phyloP scores from a whole-genome alignment of 257 asterid species.

The Parsonsia alboflavescens region DNA sequence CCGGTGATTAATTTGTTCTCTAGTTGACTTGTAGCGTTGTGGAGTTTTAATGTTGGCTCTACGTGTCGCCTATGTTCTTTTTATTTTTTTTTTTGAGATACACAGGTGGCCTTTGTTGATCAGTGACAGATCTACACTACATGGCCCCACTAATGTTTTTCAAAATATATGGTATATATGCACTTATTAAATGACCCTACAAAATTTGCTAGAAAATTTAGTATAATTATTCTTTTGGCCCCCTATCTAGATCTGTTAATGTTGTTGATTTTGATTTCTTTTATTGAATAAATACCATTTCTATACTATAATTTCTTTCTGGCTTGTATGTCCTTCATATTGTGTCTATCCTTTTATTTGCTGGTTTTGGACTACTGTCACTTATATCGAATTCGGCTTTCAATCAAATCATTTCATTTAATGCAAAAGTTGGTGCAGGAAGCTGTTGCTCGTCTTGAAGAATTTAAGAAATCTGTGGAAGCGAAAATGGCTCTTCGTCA shows the following conservation, averaged over 20 bases:
- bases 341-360: not conserved
- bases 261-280: not conserved
- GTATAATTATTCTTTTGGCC: too few species aligned
- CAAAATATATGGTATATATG: too few species aligned
- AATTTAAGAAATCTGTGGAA: conserved; percentile 79
- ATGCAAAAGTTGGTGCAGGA: conserved; percentile 52
- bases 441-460: conserved; percentile 87
- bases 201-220: too few species aligned
- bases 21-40: not conserved
- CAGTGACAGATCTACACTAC: too few species aligned
- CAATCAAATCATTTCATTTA: not conserved
- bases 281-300: not conserved
- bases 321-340: not conserved
- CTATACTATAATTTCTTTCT: not conserved
- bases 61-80: not conserved
- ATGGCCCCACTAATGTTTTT: too few species aligned
- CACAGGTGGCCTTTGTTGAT: too few species aligned
- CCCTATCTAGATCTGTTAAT: too few species aligned
- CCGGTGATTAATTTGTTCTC: not conserved
- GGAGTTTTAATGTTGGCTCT: not conserved
- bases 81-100: too few species aligned
- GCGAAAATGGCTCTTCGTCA: conserved; percentile 69
- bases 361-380: not conserved
- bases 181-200: too few species aligned
- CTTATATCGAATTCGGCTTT: not conserved